Conservation (phyloP, 2,329 filamentous ascomycete genomes). For the Xylaria hypoxylon region DNA sequence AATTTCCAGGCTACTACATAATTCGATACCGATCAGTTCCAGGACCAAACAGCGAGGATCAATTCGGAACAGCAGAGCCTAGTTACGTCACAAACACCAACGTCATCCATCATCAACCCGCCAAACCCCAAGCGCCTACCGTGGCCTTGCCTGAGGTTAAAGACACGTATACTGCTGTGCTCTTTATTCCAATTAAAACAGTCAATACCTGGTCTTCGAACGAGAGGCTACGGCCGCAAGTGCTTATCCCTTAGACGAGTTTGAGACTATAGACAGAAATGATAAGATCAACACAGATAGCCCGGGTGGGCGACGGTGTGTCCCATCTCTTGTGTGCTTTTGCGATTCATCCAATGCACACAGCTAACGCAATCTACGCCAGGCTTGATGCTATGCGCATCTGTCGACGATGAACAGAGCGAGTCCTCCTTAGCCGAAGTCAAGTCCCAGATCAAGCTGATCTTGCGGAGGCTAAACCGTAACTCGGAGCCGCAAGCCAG, state of each 20-base stretch:
- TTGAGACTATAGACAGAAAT: slow-evolving; percentile 58
- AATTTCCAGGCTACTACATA: background rate
- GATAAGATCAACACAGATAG: slow-evolving; percentile 95
- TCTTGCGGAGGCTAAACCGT: slow-evolving; percentile 87
- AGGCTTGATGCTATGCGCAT: slow-evolving; percentile 96
- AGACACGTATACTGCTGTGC: slow-evolving; percentile 42
- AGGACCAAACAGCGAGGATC: background rate
- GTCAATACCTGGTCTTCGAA: slow-evolving; percentile 2
- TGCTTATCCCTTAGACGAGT: background rate
- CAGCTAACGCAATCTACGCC: slow-evolving; percentile 34
- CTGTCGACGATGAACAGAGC: slow-evolving; percentile 87
- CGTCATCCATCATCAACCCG: slow-evolving; percentile 11
- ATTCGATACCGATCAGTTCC: background rate
- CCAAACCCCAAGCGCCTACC: slow-evolving; percentile 15
- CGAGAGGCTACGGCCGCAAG: slow-evolving; percentile 9
- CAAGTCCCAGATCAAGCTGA: slow-evolving; percentile 89
- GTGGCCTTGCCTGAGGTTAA: slow-evolving; percentile 32
- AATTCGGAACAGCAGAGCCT: slow-evolving; percentile 1
- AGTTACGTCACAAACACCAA: slow-evolving; percentile 15
- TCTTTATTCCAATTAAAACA: slow-evolving; percentile 26
- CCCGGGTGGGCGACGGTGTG: slow-evolving; percentile 83
- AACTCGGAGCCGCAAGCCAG: slow-evolving; percentile 91
- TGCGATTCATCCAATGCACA: slow-evolving; percentile 29
- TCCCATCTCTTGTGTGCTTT: slow-evolving; percentile 33
- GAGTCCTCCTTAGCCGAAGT: slow-evolving; percentile 84